Evolutionary conservation across 2,329 filamentous ascomycete genomes (phyloP).

Genomic region (Ascocoryne sarcoides): DNA sequence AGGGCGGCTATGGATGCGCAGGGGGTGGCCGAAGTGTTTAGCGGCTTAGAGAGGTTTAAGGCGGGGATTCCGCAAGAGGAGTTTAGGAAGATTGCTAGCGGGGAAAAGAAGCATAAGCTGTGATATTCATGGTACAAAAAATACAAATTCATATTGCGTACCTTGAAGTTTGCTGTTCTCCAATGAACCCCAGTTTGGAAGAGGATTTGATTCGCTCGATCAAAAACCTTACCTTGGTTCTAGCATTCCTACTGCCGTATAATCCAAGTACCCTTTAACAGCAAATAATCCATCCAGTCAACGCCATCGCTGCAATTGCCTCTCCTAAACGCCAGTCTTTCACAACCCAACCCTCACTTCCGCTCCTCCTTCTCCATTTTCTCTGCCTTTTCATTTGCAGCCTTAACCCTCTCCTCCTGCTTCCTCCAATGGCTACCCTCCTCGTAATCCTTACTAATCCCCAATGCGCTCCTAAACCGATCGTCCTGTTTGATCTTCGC

Average conservation of each 20-base stretch:
- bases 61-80: constrained; percentile 67
- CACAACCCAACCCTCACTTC: constrained; percentile 3
- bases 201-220: background rate
- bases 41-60: constrained; percentile 68
- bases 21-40: constrained; percentile 79
- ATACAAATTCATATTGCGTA: constrained; percentile 3
- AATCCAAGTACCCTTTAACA: no score
- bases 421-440: constrained; percentile 80
- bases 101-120: constrained; percentile 92
- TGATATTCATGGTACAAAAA: constrained; percentile 29
- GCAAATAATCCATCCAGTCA: no score
- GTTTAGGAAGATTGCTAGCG: constrained; percentile 74
- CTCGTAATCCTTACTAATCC: constrained; percentile 77
- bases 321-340: constrained; percentile 1
- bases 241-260: background rate
- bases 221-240: background rate
- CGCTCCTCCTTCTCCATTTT: constrained; percentile 14
- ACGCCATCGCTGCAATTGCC: background rate
- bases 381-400: constrained; percentile 32
- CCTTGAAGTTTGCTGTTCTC: constrained; percentile 4
- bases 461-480: constrained; percentile 73
- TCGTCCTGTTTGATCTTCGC: constrained; percentile 97
- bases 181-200: background rate
- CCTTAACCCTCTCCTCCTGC: constrained; percentile 59
- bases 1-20: constrained; percentile 64